Base-by-base conservation (phyloP, 2,329 filamentous ascomycete species). In the Botrytis deweyae region DNA sequence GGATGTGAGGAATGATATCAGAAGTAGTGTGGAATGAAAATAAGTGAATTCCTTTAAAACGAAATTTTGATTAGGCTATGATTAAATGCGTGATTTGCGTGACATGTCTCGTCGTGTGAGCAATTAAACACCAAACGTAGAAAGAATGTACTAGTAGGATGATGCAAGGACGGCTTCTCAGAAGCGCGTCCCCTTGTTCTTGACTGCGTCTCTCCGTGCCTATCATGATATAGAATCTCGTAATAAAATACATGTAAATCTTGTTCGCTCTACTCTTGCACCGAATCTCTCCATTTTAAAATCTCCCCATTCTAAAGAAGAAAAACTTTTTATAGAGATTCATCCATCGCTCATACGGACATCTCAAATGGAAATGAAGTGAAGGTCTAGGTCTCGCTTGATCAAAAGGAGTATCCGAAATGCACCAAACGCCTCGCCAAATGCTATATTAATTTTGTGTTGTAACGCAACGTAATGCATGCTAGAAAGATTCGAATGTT, bases 401-500 rank as follows among this genome's bases (percentile, higher is more conserved):
- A 55, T 55, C 36, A 68, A 68, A 55, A 68, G 46, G 65, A 68
- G 65, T 25, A 25, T 25, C 36, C 46, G 18, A 40, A 55, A 38
- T 55, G 65, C 65, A 68, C 65, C 65, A 42, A 67, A 68, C 65
- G 65, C 65, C 65, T 42, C 46, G 65, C 49, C 65, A 68, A 68
- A 58, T 55, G 65, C 36, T 68, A 68, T 68, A 55, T 55, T n/a
- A 55, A 42, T 29, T 40, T 42, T 55, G 29, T 66, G n/a, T 49
- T 66, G 29, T 8, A 36, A 49, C 29, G 52, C n/a, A n/a, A 58
- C 52, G n/a, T 6, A n/a, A 52, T 16, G 46, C 65, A 55, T 68
- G 46, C 46, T 29, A 29, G 18, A 55, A 55, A 55, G 16, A 29
- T 55, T 58, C 1, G 18, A 29, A 68, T 42, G 44, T 5, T 52